Percentiles rank a stretch among this genome's conserved stretches.
These are phyloP conservation scores for Rhizophora apiculata DNA, from an alignment of 345 rosid genomes.

Conservation along the genomic window DNA sequence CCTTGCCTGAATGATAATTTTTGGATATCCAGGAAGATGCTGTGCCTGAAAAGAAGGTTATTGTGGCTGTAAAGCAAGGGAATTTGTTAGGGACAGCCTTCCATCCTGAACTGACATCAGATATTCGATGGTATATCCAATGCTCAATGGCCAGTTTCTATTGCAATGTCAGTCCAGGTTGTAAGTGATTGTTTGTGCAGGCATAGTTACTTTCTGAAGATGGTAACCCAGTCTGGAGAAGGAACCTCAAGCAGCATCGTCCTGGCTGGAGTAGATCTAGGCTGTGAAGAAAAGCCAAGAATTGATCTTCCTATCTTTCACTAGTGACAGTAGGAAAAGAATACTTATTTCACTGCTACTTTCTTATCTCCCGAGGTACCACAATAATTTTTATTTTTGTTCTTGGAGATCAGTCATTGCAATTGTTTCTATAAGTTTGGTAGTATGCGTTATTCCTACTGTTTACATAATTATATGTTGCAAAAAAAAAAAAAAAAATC, in stretches of 20 bases:
- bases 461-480: too few species aligned
- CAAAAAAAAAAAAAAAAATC: too few species aligned
- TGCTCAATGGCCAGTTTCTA: conserved; percentile 1
- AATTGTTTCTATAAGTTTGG: too few species aligned
- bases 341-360: neutral
- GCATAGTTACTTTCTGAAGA: conserved; percentile 87
- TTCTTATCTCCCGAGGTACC: neutral
- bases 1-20: neutral
- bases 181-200: conserved; percentile 37
- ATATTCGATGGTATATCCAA: conserved; percentile 70
- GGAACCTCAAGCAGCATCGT: conserved; percentile 49
- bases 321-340: conserved; percentile 12
- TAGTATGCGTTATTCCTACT: too few species aligned
- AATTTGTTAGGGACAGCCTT: conserved; percentile 88
- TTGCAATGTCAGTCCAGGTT: conserved; percentile 1
- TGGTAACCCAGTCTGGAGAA: conserved; percentile 52
- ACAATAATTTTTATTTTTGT: neutral
- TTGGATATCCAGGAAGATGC: conserved; percentile 53
- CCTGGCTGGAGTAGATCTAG: conserved; percentile 35
- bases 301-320: conserved; percentile 75
- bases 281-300: conserved; percentile 37
- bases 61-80: conserved; percentile 81
- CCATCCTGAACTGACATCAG: conserved; percentile 94
- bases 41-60: conserved; percentile 61
- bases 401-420: neutral